phyloP scores from a whole-genome alignment of 2,329 filamentous ascomycete species.

The Geosmithia flava region DNA sequence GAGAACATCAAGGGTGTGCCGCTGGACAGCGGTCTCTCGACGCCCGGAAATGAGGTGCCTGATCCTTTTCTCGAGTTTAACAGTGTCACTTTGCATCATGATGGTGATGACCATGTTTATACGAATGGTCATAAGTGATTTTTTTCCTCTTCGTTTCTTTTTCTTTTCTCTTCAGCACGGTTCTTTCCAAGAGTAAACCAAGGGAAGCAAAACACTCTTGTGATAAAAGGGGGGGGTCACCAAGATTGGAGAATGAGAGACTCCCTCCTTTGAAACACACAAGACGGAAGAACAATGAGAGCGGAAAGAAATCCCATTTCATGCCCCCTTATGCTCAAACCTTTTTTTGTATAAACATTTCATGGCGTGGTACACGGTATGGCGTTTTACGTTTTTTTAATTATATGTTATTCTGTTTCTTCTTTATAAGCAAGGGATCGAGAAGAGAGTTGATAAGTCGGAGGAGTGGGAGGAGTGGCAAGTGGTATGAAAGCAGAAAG shows the following conservation, averaged over 20 bases:
- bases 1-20: constrained; percentile 63
- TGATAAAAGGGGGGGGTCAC: too few relatives aligned
- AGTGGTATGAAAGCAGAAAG: neutral
- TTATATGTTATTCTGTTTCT: neutral
- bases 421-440: neutral
- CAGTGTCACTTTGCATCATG: constrained; percentile 92
- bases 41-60: constrained; percentile 66
- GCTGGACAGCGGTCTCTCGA: constrained; percentile 73
- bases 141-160: neutral
- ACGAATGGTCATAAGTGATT: neutral
- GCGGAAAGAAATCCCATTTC: too few relatives aligned
- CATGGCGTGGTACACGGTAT: constrained; percentile 1
- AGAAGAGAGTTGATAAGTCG: too few relatives aligned
- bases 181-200: too few relatives aligned
- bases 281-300: too few relatives aligned
- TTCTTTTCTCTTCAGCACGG: neutral
- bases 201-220: too few relatives aligned
- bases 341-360: neutral
- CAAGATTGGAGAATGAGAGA: neutral
- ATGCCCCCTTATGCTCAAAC: neutral
- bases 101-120: constrained; percentile 54
- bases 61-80: constrained; percentile 99
- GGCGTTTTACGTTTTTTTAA: neutral
- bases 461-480: too few relatives aligned
- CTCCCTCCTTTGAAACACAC: too few relatives aligned